Percentiles rank a stretch among this genome's conserved stretches.
Evolutionary conservation across 169 alveolate species (phyloP).

Genomic region (Prorocentrum cordatum): DNA sequence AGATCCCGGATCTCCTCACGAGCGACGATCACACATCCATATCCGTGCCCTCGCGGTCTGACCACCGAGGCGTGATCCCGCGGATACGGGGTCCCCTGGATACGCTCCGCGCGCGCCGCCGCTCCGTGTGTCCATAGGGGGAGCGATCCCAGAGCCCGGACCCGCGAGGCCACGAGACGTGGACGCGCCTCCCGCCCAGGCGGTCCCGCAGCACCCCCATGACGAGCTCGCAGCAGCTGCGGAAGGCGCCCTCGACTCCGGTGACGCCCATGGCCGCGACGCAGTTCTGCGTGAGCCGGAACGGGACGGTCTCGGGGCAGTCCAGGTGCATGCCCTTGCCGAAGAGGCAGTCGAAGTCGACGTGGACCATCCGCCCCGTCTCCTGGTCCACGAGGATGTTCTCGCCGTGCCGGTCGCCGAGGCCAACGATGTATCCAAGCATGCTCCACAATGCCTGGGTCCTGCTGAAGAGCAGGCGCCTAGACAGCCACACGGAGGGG

Average conservation of each 20-base stretch:
- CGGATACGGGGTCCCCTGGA: too few relatives aligned
- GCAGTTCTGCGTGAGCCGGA: slow-evolving; percentile 53
- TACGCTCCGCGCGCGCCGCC: too few relatives aligned
- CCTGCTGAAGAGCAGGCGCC: slow-evolving; percentile 27
- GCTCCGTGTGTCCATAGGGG: too few relatives aligned
- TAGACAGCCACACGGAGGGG: slow-evolving; percentile 33
- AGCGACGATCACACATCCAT: too few relatives aligned
- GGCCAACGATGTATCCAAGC: slow-evolving; percentile 51
- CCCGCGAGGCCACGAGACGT: too few relatives aligned
- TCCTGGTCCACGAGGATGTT: slow-evolving; percentile 9
- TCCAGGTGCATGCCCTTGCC: slow-evolving; percentile 44
- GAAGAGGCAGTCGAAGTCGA: slow-evolving; percentile 59
- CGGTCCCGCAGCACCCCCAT: too few relatives aligned
- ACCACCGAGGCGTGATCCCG: too few relatives aligned
- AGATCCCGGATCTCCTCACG: too few relatives aligned
- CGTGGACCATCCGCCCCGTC: slow-evolving; percentile 17
- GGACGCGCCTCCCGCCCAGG: too few relatives aligned
- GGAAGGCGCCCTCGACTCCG: slow-evolving; percentile 36
- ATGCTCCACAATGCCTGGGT: slow-evolving; percentile 56
- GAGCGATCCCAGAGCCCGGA: too few relatives aligned
- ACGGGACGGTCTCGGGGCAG: slow-evolving; percentile 38
- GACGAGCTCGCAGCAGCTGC: too few relatives aligned
- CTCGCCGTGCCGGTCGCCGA: slow-evolving; percentile 45
- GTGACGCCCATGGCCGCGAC: slow-evolving; percentile 66
- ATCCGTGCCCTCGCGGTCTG: too few relatives aligned